A percentile compares a stretch with the other conserved stretches of the same genome.
Evolutionary conservation across 768 basidiomycete species (phyloP).

Genomic region (Scleroderma citrinum): DNA sequence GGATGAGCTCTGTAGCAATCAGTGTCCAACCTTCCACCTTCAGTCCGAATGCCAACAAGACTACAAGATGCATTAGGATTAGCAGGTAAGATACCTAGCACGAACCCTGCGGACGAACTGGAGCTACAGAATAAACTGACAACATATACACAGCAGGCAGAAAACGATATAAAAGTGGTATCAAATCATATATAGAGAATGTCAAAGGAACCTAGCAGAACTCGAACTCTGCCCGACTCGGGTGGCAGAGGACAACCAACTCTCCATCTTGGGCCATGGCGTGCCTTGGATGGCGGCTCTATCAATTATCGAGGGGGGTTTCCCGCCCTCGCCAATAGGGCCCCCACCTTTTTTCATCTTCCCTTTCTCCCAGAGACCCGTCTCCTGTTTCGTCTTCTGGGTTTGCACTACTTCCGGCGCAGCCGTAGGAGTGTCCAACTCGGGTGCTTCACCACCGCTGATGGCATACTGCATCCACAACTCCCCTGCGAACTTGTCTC

Average conservation of each 20-base stretch:
- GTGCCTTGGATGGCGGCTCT: slow-evolving; percentile 20
- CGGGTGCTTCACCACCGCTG: slow-evolving; percentile 18
- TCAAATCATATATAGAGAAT: neutral
- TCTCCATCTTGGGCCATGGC: slow-evolving; percentile 33
- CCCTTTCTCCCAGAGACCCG: slow-evolving; percentile 19
- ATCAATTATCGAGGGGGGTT: slow-evolving; percentile 21
- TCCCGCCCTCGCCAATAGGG: slow-evolving; percentile 5
- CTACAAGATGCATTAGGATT: neutral
- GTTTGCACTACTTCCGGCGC: slow-evolving; percentile 1
- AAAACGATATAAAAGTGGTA: neutral
- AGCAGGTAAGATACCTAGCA: neutral
- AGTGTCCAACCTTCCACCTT: too few species aligned
- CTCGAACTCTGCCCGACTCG: slow-evolving; percentile 26
- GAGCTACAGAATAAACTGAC: neutral
- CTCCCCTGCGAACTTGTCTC: slow-evolving; percentile 11
- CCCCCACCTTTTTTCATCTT: slow-evolving; percentile 15
- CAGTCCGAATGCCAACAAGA: neutral
- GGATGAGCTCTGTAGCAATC: too few species aligned
- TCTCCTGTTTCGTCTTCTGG: slow-evolving; percentile 5
- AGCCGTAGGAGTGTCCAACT: slow-evolving; percentile 3
- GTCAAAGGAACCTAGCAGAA: slow-evolving; percentile 27
- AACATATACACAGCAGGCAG: neutral
- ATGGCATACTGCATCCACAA: slow-evolving; percentile 29
- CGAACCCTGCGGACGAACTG: neutral
- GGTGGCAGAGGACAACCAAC: slow-evolving; percentile 24